A percentile compares a stretch with the other conserved stretches of the same genome.
Evolutionary conservation across 202 grass and related monocot genomes (phyloP).

Genomic region (Zoysia matrella): DNA sequence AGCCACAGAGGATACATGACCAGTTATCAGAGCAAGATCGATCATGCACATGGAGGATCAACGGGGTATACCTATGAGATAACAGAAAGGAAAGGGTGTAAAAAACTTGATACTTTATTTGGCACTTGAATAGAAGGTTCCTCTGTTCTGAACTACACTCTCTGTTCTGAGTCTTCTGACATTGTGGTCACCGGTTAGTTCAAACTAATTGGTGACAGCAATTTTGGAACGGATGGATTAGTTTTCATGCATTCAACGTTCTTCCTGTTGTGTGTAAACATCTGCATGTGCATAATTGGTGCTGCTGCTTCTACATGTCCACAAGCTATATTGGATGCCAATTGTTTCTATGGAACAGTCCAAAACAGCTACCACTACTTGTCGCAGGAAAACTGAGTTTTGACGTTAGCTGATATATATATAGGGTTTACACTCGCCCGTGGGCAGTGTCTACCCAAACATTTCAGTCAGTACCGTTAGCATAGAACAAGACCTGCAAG

Average conservation of each 20-base stretch:
- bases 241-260: neutral
- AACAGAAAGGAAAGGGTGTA: neutral
- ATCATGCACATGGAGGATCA: neutral
- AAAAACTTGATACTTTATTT: conserved; percentile 28
- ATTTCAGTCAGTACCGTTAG: neutral
- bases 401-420: conserved; percentile 4
- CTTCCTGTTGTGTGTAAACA: neutral
- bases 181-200: too few species aligned
- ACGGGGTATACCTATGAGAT: conserved; percentile 33
- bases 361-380: neutral
- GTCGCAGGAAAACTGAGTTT: conserved; percentile 27
- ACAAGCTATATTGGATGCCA: conserved; percentile 14
- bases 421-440: neutral
- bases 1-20: conserved; percentile 25
- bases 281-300: neutral
- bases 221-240: neutral
- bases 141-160: neutral
- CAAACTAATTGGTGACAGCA: too few species aligned
- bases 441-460: neutral
- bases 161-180: neutral
- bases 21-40: neutral
- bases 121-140: neutral
- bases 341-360: neutral
- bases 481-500: neutral
- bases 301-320: neutral